These are phyloP conservation scores for Backusella circina DNA, from an alignment of 192 early-diverging fungal genomes.

Conservation along the genomic window DNA sequence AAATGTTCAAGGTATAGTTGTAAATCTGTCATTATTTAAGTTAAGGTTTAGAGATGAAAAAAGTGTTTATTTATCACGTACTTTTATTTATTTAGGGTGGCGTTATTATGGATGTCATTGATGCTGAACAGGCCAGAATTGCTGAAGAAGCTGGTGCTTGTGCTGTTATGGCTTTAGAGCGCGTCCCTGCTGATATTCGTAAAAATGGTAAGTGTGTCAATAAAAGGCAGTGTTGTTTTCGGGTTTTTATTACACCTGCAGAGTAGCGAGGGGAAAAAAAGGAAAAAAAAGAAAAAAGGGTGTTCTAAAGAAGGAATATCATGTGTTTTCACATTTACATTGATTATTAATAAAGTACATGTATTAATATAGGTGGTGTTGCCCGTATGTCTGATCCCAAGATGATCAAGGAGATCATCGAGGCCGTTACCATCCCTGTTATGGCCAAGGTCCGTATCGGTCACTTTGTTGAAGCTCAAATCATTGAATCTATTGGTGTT, in stretches of 20 bases:
- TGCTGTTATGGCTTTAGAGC: conserved; percentile 97
- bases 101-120: conserved; percentile 99
- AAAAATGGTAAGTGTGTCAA: conserved; percentile 66
- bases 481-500: conserved; percentile 86
- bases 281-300: neutral
- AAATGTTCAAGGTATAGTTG: conserved; percentile 87
- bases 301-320: neutral
- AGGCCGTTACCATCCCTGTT: conserved; percentile 94
- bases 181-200: conserved; percentile 98
- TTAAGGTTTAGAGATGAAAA: conserved; percentile 1
- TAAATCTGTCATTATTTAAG: neutral
- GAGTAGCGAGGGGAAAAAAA: neutral
- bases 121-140: conserved; percentile 95
- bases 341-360: neutral
- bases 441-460: conserved; percentile 99
- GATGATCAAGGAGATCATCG: conserved; percentile 96
- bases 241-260: neutral
- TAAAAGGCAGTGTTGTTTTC: neutral
- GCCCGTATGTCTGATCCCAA: conserved; percentile 98
- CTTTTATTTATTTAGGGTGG: conserved; percentile 64
- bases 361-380: conserved; percentile 65
- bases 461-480: conserved; percentile 96
- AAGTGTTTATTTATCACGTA: neutral
- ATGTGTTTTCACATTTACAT: neutral
- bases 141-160: conserved; percentile 96